Evolutionary conservation across 176 grass and related monocot species (phyloP), one percentile per base, ranked within the genome.

Genomic region (Triticum urartu): DNA sequence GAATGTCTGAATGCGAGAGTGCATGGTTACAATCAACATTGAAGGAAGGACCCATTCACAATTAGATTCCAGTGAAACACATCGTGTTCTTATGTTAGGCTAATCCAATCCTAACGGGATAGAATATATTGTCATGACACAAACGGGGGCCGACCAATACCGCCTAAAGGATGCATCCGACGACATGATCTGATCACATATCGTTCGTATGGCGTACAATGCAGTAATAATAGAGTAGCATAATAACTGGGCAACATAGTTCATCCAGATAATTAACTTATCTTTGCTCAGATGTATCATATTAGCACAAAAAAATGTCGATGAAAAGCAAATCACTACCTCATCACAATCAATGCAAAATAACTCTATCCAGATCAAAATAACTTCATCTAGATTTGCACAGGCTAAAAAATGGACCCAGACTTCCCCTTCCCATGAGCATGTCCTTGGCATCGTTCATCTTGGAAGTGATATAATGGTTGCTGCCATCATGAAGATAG

Each of bases 401-500:
- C 25, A 22, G 18, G 56, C 39, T 87, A 94, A 87, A 91, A 91
- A 84, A 58, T 6, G 17, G 38, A 43, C 5, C 92, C 89, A 0
- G 78, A 86, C 22, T 87, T 88, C 3, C 74, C 68, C 81, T 91
- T 11, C 92, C 85, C 45, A 40, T 39, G 22, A 97, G 72, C n/a
- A 93, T 86, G 38, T 97, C 95, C 85, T 95, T 97, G 33, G 92
- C 92, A 83, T 95, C 85, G 1, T 93, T 95, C 63, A 90, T 93
- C 79, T 95, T 95, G 0, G 85, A 93, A 3, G 95, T 91, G 2
- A 97, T 61, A 35, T 91, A 97, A 91, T 97, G 92, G 52, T 92
- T 97, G 69, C 92, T 91, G 68, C 95, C 91, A 28, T 78, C 79
- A 48, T 97, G 92, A 9, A 87, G 92, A 72, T 97, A 91, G 66